Base-by-base conservation (phyloP, 73 alveolate species). In the Stentor roeselii region DNA sequence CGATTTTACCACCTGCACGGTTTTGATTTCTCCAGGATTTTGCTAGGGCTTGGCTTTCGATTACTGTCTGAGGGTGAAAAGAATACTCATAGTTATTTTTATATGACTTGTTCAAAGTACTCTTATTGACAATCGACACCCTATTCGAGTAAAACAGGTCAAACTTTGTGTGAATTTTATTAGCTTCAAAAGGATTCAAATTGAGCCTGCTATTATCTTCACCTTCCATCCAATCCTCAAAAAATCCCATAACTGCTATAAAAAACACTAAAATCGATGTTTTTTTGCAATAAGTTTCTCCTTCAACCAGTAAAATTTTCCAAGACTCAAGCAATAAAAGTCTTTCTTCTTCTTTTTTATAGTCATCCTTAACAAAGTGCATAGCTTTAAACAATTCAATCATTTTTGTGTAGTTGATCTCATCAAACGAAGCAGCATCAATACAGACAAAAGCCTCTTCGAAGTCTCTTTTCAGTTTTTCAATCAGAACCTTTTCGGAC, bases 401-500 rank as follows among this genome's bases (percentile, higher is more conserved):
- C 80, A 67, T 67, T 67, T 32, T 67, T 1, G 80, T 67, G 37
- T 67, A 67, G 1, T 21, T 21, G 14, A 67, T 27, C 42, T 21
- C 42, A 0, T 67, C 34, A 21, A 40, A 21, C 27, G n/a, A 14
- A 67, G 21, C 80, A 30, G 37, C 14, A 32, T 67, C 80, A 30
- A 67, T 67, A 67, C 34, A 34, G 21, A 67, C 34, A 21, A 21
- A 67, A 21, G 41, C 80, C 11, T 67, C 80, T 67, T 67, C 50
- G 2, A 67, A 67, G 34, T 67, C 80, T 21, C 37, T 67, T 67
- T 67, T 67, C 37, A 67, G 42, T 32, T 67, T 67, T 21, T 67
- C 41, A 15, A 67, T 67, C 1, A 67, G 80, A 21, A 67, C 80
- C 34, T 67, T 67, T 67, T 67, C 80, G 21, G 80, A 67, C 34